Evolutionary conservation across 257 asterid species (phyloP).

Genomic region (Buddleja alternifolia): DNA sequence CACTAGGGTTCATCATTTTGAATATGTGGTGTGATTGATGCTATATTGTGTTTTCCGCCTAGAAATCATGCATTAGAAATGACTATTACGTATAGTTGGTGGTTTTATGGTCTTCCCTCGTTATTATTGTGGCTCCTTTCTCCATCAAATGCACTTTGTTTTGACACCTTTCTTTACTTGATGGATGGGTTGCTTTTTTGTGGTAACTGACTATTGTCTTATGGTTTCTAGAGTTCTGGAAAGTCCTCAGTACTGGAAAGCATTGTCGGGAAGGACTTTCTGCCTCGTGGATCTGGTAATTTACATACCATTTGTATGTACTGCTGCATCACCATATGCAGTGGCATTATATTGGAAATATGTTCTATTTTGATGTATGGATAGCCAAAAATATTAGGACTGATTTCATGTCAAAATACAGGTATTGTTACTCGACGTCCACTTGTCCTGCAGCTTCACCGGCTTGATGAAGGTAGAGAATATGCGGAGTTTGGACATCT

Average conservation of each 20-base stretch:
- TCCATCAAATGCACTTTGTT: conserved; percentile 6
- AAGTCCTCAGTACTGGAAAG: conserved; percentile 87
- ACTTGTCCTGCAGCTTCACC: conserved; percentile 82
- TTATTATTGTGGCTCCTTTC: conserved; percentile 9
- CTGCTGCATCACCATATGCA: conserved; percentile 11
- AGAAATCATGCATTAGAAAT: background rate
- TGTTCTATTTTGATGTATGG: background rate
- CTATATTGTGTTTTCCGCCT: conserved; percentile 4
- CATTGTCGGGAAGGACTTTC: conserved; percentile 74
- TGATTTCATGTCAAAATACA: conserved; percentile 33
- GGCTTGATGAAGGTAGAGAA: conserved; percentile 73
- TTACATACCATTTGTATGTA: conserved; percentile 13
- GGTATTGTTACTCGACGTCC: conserved; percentile 87
- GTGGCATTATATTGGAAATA: background rate
- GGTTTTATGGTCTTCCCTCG: conserved; percentile 2
- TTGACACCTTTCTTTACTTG: conserved; percentile 10
- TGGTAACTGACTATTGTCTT: conserved; percentile 7
- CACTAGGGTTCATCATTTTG: background rate
- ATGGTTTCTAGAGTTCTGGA: conserved; percentile 69
- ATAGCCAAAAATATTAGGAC: conserved; percentile 15
- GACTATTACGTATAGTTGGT: background rate
- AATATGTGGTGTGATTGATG: conserved; percentile 6
- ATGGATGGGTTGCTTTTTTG: background rate
- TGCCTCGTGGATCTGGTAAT: conserved; percentile 88
- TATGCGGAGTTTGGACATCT: conserved; percentile 87